A percentile compares a stretch with the other conserved stretches of the same genome.
Conservation (phyloP, 306 rosid species). For the Astragalus glycyphyllos region DNA sequence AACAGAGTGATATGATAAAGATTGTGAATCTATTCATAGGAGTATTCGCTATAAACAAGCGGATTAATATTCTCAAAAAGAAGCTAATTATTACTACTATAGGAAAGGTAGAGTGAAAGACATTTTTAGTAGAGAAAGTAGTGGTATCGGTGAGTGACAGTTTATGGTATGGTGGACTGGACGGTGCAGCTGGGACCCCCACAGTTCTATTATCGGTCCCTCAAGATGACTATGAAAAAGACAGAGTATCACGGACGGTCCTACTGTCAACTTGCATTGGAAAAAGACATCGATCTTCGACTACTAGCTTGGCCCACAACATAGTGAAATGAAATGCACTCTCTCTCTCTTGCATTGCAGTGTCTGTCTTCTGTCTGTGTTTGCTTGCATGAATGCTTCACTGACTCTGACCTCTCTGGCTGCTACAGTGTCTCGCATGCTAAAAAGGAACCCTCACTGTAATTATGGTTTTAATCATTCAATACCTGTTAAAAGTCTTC, state of each 20-base stretch:
- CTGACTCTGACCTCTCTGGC: background rate
- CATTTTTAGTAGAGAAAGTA: no score
- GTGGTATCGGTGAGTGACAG: no score
- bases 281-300: background rate
- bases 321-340: no score
- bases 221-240: background rate
- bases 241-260: conserved; percentile 29
- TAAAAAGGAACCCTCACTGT: conserved; percentile 11
- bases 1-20: no score
- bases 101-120: no score
- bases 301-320: background rate
- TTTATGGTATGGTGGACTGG: no score
- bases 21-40: no score
- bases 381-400: background rate
- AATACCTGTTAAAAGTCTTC: background rate
- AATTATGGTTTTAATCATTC: conserved; percentile 26
- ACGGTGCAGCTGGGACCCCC: no score
- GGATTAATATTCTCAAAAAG: no score
- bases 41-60: no score
- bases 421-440: conserved; percentile 30
- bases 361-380: background rate
- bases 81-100: no score
- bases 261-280: conserved; percentile 1
- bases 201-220: background rate
- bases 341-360: no score